These are phyloP conservation scores for Coemansia sp. DNA, from an alignment of 192 early-diverging fungal species.

Conservation along the genomic window DNA sequence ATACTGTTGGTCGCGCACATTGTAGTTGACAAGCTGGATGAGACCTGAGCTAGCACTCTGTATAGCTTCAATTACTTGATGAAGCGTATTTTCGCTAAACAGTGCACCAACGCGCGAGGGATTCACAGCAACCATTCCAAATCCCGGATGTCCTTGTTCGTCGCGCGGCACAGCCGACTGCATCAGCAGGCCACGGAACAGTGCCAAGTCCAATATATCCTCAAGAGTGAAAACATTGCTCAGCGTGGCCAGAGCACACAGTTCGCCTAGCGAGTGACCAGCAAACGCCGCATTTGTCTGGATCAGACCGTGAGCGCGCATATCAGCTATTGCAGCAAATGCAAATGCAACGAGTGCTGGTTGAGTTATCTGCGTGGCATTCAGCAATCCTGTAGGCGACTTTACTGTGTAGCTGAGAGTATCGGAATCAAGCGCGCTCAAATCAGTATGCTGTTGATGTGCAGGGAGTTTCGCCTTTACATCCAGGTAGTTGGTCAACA, in stretches of 20 bases:
- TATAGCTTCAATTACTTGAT: slow-evolving; percentile 65
- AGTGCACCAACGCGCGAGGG: slow-evolving; percentile 75
- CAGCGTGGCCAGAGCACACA: slow-evolving; percentile 78
- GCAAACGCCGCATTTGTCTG: slow-evolving; percentile 79
- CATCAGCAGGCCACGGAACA: slow-evolving; percentile 97
- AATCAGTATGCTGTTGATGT: not conserved
- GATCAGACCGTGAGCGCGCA: slow-evolving; percentile 81
- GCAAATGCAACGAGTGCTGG: slow-evolving; percentile 82
- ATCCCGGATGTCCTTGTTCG: slow-evolving; percentile 74
- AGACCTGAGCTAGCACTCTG: slow-evolving; percentile 65
- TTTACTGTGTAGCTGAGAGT: slow-evolving; percentile 15
- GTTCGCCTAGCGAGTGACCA: slow-evolving; percentile 94
- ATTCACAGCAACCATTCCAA: slow-evolving; percentile 93
- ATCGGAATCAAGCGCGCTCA: slow-evolving; percentile 18
- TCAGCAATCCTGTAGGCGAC: slow-evolving; percentile 82
- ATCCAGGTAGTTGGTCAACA: slow-evolving; percentile 74
- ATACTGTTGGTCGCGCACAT: slow-evolving; percentile 93
- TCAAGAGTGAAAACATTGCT: slow-evolving; percentile 79
- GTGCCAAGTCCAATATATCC: slow-evolving; percentile 80
- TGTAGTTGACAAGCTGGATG: slow-evolving; percentile 94
- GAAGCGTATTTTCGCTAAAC: slow-evolving; percentile 72
- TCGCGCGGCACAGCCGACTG: slow-evolving; percentile 88
- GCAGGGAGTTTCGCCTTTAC: slow-evolving; percentile 53
- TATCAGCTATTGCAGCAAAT: slow-evolving; percentile 84
- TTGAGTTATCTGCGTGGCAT: slow-evolving; percentile 94